Percentiles rank a stretch among this genome's conserved stretches.
phyloP scores from a whole-genome alignment of 306 rosid genomes.

The Castanea crenata region DNA sequence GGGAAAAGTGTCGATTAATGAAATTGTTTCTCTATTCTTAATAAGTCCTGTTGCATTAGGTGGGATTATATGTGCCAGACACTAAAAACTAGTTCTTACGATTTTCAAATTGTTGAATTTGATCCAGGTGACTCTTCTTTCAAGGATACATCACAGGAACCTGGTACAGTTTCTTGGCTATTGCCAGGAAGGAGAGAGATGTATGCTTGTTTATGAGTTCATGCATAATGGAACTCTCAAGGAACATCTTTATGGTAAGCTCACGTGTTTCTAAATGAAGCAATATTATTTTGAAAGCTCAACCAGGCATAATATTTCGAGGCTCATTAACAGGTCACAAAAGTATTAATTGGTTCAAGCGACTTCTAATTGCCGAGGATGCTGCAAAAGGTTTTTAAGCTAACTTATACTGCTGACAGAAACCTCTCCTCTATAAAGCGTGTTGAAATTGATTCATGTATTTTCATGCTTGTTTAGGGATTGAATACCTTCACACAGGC shows the following conservation, averaged over 20 bases:
- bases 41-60: background rate
- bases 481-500: conserved; percentile 96
- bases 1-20: background rate
- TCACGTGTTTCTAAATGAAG: conserved; percentile 22
- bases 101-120: conserved; percentile 7
- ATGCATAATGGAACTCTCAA: conserved; percentile 99
- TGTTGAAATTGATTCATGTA: conserved; percentile 10
- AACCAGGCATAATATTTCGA: conserved; percentile 29
- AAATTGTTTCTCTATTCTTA: background rate
- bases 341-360: conserved; percentile 87
- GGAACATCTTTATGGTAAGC: conserved; percentile 94
- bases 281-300: conserved; percentile 11
- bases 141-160: conserved; percentile 97
- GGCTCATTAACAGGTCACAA: conserved; percentile 63
- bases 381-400: conserved; percentile 77
- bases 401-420: conserved; percentile 2
- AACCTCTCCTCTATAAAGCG: background rate
- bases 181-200: conserved; percentile 77
- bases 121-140: conserved; percentile 84
- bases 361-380: conserved; percentile 94
- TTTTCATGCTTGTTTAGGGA: conserved; percentile 61
- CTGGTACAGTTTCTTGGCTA: conserved; percentile 92
- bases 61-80: background rate
- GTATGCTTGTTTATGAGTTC: conserved; percentile 92
- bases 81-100: background rate